phyloP scores from a whole-genome alignment of 306 rosid species.

The Pterocarpus macrocarpus region DNA sequence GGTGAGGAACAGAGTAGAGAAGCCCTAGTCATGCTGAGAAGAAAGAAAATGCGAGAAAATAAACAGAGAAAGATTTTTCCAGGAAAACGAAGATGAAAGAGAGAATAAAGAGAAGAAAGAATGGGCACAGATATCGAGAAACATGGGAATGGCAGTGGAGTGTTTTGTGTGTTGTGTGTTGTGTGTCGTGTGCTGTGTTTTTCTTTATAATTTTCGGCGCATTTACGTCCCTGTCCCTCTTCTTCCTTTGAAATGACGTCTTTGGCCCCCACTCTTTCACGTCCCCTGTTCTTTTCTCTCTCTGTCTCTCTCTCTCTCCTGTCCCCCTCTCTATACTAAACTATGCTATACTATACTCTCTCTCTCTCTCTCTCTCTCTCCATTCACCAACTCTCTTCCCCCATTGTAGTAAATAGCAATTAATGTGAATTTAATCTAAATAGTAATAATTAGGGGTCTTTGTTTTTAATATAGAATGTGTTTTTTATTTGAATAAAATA shows the following conservation, averaged over 20 bases:
- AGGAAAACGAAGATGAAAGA: background rate
- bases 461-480: too few species aligned
- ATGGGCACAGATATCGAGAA: slow-evolving; percentile 65
- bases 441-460: too few species aligned
- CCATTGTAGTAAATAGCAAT: too few species aligned
- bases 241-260: slow-evolving; percentile 64
- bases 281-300: background rate
- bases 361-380: too few species aligned
- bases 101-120: background rate
- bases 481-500: too few species aligned
- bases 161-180: background rate
- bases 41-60: background rate
- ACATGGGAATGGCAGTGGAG: slow-evolving; percentile 49
- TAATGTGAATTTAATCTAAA: too few species aligned
- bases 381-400: too few species aligned
- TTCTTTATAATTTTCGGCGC: slow-evolving; percentile 61
- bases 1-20: background rate
- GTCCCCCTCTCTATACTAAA: background rate
- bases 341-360: background rate
- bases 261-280: slow-evolving; percentile 50
- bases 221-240: slow-evolving; percentile 85
- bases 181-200: slow-evolving; percentile 19
- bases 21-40: slow-evolving; percentile 46
- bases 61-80: background rate
- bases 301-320: background rate